Evolutionary conservation across 345 rosid species (phyloP), one percentile per base, ranked within the genome.

Genomic region (Citrus inodora): DNA sequence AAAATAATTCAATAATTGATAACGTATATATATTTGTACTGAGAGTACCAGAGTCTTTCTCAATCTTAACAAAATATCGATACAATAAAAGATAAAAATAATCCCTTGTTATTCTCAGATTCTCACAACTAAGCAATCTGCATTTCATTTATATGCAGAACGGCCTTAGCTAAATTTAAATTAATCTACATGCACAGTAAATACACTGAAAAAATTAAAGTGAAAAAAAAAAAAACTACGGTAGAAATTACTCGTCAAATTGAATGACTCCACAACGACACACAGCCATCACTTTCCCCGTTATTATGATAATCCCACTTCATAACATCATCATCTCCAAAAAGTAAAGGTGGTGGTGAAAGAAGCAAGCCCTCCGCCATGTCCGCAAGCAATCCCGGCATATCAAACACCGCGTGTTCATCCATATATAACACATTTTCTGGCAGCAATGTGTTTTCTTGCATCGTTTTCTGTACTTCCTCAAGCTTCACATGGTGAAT

Each of bases 331-430:
- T 42, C 80, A 33, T 38, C 68, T 22, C 64, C 83, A 71, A 40
- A 64, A 76, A 24, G 38, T 1, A 75, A 25, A 28, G 86, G 76
- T 6, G 93, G 98, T 32, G 98, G 97, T 22, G 93, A 81, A 35
- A 89, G 85, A 24, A 93, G 64, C 62, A 88, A 88, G n/a, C 90
- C 98, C 75, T 82, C 83, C n/a, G 98, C 97, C 80, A 93, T 83
- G 66, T 83, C 79, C 5, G 35, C 82, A 21, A 90, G 81, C 82
- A 90, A 78, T 58, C 79, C 73, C 6, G 90, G 90, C 91, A 90
- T 76, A 28, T 85, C 81, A 61, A 90, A 79, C 38, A 82, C 35
- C 1, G 70, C 89, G 16, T 87, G 90, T 80, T 81, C 89, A 68
- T 85, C 90, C 24, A 80, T 7, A 60, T 80, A 83, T 2, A 35